Percentiles rank a stretch among this genome's conserved stretches.
Conservation (phyloP, 116 monocot genomes). For the Trichopus zeylanicus region DNA sequence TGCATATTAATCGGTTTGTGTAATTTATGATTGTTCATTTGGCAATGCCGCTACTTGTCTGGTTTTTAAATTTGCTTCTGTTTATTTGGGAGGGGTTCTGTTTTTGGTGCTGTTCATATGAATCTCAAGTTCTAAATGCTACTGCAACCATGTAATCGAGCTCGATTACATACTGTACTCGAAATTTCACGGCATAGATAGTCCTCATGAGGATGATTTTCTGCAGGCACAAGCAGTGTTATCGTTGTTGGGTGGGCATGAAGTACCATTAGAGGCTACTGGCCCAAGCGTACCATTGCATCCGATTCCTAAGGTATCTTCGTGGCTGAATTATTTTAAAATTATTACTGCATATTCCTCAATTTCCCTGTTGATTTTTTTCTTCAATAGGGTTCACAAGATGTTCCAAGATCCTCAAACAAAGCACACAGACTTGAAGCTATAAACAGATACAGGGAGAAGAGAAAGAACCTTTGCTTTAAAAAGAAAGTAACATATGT, state of each 20-base stretch:
- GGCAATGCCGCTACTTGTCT: too few species aligned
- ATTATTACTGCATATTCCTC: not conserved
- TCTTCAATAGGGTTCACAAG: constrained; percentile 4
- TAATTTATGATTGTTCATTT: too few species aligned
- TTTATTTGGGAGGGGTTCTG: too few species aligned
- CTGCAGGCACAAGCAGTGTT: constrained; percentile 38
- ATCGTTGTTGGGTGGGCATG: constrained; percentile 29
- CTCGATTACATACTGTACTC: too few species aligned
- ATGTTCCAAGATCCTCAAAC: constrained; percentile 6
- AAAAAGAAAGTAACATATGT: constrained; percentile 28
- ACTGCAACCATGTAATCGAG: too few species aligned
- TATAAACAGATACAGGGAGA: constrained; percentile 30
- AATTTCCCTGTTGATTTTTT: constrained; percentile 1
- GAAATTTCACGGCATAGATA: too few species aligned
- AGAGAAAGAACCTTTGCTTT: constrained; percentile 30
- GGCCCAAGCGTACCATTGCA: not conserved
- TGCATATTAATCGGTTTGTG: too few species aligned
- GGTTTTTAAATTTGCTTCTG: too few species aligned
- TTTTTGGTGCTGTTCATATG: too few species aligned
- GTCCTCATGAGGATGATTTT: not conserved
- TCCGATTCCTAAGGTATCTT: constrained; percentile 15
- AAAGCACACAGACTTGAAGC: constrained; percentile 27
- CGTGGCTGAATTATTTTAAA: not conserved
- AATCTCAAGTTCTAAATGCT: too few species aligned
- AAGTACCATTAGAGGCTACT: constrained; percentile 18